Evolutionary conservation across 2,329 filamentous ascomycete species (phyloP).

Genomic region (Fusarium longipes): DNA sequence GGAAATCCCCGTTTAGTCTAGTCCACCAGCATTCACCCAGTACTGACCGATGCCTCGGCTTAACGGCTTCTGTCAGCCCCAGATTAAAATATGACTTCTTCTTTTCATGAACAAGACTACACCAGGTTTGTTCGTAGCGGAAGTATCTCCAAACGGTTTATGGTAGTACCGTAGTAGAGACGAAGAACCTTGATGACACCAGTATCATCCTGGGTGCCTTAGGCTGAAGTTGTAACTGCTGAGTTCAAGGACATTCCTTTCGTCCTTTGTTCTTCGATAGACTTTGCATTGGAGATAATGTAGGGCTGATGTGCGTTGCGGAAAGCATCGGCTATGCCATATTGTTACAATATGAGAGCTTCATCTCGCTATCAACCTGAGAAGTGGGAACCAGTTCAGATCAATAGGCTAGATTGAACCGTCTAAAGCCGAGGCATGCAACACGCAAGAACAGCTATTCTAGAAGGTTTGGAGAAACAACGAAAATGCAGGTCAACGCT

Average conservation of each 20-base stretch:
- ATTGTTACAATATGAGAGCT: not conserved
- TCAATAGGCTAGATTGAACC: not conserved
- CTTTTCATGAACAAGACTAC: no score
- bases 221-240: no score
- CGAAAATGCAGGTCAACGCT: not conserved
- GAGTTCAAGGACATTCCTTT: not conserved
- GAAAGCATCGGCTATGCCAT: slow-evolving; percentile 16
- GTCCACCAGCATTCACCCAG: not conserved
- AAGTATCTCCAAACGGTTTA: no score
- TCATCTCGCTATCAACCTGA: not conserved
- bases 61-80: not conserved
- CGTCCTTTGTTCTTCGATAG: no score
- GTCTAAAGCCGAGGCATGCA: slow-evolving; percentile 23
- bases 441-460: not conserved
- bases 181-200: not conserved
- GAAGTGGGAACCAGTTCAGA: not conserved
- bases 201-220: no score
- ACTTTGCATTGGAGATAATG: no score
- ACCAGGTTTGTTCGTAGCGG: no score
- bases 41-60: not conserved
- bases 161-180: no score
- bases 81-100: not conserved
- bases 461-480: not conserved
- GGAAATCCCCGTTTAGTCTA: not conserved
- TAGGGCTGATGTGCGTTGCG: not conserved